phyloP scores from a whole-genome alignment of 495 filamentous ascomycete genomes.

The Penicillium desertorum region DNA sequence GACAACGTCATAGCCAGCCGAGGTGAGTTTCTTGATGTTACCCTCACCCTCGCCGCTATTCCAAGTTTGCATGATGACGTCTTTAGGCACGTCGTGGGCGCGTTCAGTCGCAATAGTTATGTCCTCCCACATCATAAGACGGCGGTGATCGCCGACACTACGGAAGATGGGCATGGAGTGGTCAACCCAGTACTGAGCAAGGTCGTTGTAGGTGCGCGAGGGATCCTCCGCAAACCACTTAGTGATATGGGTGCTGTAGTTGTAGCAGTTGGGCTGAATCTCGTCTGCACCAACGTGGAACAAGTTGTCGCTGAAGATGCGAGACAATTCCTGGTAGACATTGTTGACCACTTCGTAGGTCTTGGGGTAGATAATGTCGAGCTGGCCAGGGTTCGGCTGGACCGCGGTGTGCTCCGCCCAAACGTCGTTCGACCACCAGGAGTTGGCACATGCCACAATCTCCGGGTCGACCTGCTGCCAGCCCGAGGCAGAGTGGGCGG shows the following conservation, averaged over 20 bases:
- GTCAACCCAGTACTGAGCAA: slow-evolving; percentile 57
- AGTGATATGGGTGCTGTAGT: slow-evolving; percentile 48
- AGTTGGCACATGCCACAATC: slow-evolving; percentile 52
- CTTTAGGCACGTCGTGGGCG: slow-evolving; percentile 47
- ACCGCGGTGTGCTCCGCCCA: slow-evolving; percentile 54
- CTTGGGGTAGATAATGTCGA: slow-evolving; percentile 55
- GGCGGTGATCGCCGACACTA: slow-evolving; percentile 36
- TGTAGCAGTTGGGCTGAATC: slow-evolving; percentile 54
- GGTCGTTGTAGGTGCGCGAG: slow-evolving; percentile 52
- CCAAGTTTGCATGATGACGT: slow-evolving; percentile 57
- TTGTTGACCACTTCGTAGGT: slow-evolving; percentile 54
- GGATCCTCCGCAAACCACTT: slow-evolving; percentile 51
- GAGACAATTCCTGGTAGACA: slow-evolving; percentile 54
- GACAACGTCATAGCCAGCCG: slow-evolving; percentile 52
- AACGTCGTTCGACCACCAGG: slow-evolving; percentile 58
- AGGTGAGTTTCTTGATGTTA: slow-evolving; percentile 54
- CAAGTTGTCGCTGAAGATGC: slow-evolving; percentile 52
- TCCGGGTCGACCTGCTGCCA: slow-evolving; percentile 55
- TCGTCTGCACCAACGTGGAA: slow-evolving; percentile 59
- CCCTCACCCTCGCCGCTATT: slow-evolving; percentile 48
- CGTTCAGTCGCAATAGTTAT: slow-evolving; percentile 43
- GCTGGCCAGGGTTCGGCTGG: slow-evolving; percentile 56
- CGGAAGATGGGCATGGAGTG: slow-evolving; percentile 54
- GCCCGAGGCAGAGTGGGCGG: slow-evolving; percentile 50
- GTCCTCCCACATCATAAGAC: slow-evolving; percentile 59